phyloP scores from a whole-genome alignment of 768 basidiomycete genomes.

The Tricholoma saponaceum region DNA sequence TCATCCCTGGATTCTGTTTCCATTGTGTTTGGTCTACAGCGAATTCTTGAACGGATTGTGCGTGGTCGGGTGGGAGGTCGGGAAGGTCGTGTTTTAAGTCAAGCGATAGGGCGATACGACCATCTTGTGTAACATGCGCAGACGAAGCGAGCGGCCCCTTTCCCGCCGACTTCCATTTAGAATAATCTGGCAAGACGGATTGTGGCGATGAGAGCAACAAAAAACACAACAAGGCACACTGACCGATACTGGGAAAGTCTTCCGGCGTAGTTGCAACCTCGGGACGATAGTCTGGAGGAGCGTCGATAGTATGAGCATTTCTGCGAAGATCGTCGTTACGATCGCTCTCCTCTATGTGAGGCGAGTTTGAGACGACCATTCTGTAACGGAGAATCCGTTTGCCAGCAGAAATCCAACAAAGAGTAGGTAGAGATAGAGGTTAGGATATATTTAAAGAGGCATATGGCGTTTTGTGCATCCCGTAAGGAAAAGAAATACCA shows the following conservation, averaged over 20 bases:
- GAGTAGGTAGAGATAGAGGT: no score
- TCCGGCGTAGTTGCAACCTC: slow-evolving; percentile 8
- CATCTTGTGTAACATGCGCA: slow-evolving; percentile 39
- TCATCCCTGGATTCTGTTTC: slow-evolving; percentile 38
- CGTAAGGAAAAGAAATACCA: no score
- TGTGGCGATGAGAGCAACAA: neutral
- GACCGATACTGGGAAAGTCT: slow-evolving; percentile 16
- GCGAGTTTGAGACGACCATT: no score
- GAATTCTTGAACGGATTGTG: slow-evolving; percentile 44
- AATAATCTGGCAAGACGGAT: slow-evolving; percentile 25
- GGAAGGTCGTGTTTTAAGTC: slow-evolving; percentile 47
- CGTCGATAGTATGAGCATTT: neutral
- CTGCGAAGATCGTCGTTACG: no score
- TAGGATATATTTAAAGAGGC: no score
- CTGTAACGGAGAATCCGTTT: no score
- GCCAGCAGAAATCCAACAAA: no score
- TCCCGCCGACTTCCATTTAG: slow-evolving; percentile 34
- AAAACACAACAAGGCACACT: neutral
- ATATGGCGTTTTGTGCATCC: no score
- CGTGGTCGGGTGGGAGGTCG: slow-evolving; percentile 45
- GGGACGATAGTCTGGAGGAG: neutral
- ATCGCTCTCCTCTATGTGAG: no score
- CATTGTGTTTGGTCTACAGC: slow-evolving; percentile 37
- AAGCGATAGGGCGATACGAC: slow-evolving; percentile 42
- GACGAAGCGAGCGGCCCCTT: slow-evolving; percentile 35